A percentile compares a stretch with the other conserved stretches of the same genome.
Evolutionary conservation across 2,329 filamentous ascomycete species (phyloP).

Genomic region (Xylaria arbuscula): DNA sequence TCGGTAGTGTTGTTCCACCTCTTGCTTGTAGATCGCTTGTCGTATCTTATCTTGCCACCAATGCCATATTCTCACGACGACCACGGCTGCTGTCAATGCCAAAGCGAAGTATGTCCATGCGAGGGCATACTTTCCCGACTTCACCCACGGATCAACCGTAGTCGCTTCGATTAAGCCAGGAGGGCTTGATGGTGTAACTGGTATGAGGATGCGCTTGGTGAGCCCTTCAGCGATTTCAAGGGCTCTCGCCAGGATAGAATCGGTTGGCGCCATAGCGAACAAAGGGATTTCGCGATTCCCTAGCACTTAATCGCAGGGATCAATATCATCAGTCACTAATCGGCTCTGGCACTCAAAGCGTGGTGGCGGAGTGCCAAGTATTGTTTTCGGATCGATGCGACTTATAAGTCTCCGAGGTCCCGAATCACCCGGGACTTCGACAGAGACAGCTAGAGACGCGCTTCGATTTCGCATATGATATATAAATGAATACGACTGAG

Average conservation of each 20-base stretch:
- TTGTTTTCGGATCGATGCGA: constrained; percentile 9
- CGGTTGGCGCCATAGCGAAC: constrained; percentile 55
- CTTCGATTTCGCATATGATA: constrained; percentile 6
- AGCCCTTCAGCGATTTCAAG: constrained; percentile 54
- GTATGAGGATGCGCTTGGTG: constrained; percentile 68
- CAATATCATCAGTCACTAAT: constrained; percentile 24
- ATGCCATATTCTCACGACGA: constrained; percentile 82
- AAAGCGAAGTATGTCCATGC: constrained; percentile 91
- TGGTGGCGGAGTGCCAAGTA: constrained; percentile 2
- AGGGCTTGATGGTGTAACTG: constrained; percentile 68
- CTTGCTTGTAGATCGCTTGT: constrained; percentile 87
- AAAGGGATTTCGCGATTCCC: constrained; percentile 24
- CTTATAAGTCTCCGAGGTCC: constrained; percentile 1
- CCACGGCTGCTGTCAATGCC: constrained; percentile 73
- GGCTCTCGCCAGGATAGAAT: constrained; percentile 51
- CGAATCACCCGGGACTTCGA: not conserved
- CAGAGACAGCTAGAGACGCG: not conserved
- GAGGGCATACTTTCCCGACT: constrained; percentile 85
- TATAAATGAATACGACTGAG: constrained; percentile 37
- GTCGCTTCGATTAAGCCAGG: constrained; percentile 71
- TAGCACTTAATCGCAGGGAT: constrained; percentile 22
- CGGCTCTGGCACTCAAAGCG: constrained; percentile 3
- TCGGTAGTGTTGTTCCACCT: constrained; percentile 74
- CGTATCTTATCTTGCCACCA: constrained; percentile 94
- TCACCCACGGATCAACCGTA: constrained; percentile 79